Base-by-base conservation (phyloP, 768 basidiomycete genomes). In the Agrocybe pediades region DNA sequence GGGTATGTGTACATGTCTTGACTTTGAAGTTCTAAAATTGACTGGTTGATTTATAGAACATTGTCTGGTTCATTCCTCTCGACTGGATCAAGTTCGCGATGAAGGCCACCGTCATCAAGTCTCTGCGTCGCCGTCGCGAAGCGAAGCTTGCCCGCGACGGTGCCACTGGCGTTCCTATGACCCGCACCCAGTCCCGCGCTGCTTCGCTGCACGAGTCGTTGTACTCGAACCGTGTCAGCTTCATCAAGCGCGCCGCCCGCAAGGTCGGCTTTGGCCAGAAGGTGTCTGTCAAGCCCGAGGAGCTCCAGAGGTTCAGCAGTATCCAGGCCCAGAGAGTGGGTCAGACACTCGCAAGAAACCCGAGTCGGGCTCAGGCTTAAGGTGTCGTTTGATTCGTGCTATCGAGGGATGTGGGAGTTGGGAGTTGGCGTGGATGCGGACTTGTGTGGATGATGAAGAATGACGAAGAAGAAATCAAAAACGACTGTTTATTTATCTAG, bases 61-160 rank as follows among this genome's bases (percentile, higher is more conserved):
- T 97, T 59, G 63, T 95, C 51, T 96, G 96, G 95, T 98, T 95
- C 83, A 69, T 91, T 60, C 96, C 96, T 47, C 86, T 98, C 46
- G 96, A 98, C 73, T 83, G 84, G 73, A 90, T 97, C 83, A 97
- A 96, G 79, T 96, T 97, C 71, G 90, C 80, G 27, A 95, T 98
- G 91, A 95, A 96, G 77, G 90, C 87, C 8, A 95, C 92, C 6
- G 74, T 94, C 68, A 95, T 98, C 82, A 88, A 88, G 73, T 76
- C 57, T 59, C 85, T 95, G 66, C 95, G 93, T 59, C 74, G 82
- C 53, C 86, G 90, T 53, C 81, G 79, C 62, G 73, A 76, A 53
- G 85, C 87, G 51, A 78, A 78, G 54, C 69, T 72, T 36, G 76
- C 76, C 55, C 74, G 74, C 30, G 66, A 69, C 6, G 71, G 71